Evolutionary conservation across 139 green algal species (phyloP).

Genomic region (Picochlorum sp.): DNA sequence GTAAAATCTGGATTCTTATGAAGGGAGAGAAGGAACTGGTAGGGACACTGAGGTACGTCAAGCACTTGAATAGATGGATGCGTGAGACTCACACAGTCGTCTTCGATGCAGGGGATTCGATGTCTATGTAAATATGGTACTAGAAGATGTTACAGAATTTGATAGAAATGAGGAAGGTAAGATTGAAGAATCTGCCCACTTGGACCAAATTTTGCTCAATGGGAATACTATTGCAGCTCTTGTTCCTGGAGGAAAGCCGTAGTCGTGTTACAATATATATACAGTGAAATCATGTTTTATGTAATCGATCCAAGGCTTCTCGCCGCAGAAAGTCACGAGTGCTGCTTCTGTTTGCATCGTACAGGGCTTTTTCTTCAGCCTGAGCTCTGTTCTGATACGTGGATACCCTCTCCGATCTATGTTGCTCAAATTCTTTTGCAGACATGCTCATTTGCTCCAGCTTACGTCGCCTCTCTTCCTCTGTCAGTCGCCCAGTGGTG

Average conservation of each 20-base stretch:
- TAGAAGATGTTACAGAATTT: slow-evolving; percentile 95
- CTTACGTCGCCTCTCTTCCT: slow-evolving; percentile 58
- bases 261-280: slow-evolving; percentile 4
- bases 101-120: slow-evolving; percentile 74
- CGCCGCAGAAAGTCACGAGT: background rate
- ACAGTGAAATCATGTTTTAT: background rate
- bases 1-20: slow-evolving; percentile 91
- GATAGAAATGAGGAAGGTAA: slow-evolving; percentile 76
- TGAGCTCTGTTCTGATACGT: too few species aligned
- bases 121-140: slow-evolving; percentile 99
- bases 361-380: background rate
- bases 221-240: slow-evolving; percentile 96
- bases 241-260: slow-evolving; percentile 76
- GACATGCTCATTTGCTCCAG: slow-evolving; percentile 81
- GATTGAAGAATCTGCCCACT: slow-evolving; percentile 44
- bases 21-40: slow-evolving; percentile 89
- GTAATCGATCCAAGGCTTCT: background rate
- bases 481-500: slow-evolving; percentile 36
- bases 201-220: slow-evolving; percentile 97
- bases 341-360: slow-evolving; percentile 1
- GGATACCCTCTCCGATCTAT: slow-evolving; percentile 39
- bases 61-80: background rate
- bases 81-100: background rate
- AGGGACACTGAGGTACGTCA: slow-evolving; percentile 24
- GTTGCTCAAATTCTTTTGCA: slow-evolving; percentile 59